Conservation (phyloP, 352 stramenopile species). For the Hyphochytrium catenoides region DNA sequence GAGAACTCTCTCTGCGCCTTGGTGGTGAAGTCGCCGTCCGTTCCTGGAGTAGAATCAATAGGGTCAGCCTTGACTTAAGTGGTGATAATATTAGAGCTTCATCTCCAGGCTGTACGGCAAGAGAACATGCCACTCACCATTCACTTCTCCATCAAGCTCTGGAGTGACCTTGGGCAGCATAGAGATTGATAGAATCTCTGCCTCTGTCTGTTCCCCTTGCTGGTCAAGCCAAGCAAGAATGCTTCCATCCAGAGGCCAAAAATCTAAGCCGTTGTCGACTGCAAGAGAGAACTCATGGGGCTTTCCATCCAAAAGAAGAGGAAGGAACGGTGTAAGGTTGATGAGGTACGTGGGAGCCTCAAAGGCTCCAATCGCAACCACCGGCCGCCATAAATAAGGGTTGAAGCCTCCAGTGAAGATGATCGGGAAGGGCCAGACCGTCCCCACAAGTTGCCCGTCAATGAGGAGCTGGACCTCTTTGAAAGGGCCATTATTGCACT, state of each 20-base stretch:
- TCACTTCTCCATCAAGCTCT: not conserved
- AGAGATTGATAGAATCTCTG: slow-evolving; percentile 15
- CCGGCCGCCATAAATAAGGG: slow-evolving; percentile 42
- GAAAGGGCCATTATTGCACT: slow-evolving; percentile 24
- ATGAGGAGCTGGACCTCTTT: slow-evolving; percentile 37
- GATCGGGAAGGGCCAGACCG: slow-evolving; percentile 38
- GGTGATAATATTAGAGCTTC: not conserved
- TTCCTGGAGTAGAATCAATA: slow-evolving; percentile 10
- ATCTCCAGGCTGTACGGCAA: too few relatives aligned
- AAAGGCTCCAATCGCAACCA: slow-evolving; percentile 38
- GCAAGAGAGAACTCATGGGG: slow-evolving; percentile 27
- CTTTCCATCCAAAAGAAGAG: slow-evolving; percentile 21
- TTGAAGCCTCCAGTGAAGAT: slow-evolving; percentile 46
- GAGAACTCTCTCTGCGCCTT: slow-evolving; percentile 15
- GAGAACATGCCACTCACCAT: too few relatives aligned
- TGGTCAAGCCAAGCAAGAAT: slow-evolving; percentile 25
- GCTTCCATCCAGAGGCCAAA: slow-evolving; percentile 36
- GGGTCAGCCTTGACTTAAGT: slow-evolving; percentile 2
- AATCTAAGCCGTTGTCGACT: slow-evolving; percentile 31
- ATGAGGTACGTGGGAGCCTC: slow-evolving; percentile 38
- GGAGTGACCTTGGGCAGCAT: slow-evolving; percentile 12
- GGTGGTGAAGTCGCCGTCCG: slow-evolving; percentile 24
- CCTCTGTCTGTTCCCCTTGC: slow-evolving; percentile 15
- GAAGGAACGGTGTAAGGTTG: slow-evolving; percentile 39
- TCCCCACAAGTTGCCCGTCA: slow-evolving; percentile 25